Conservation (phyloP, 768 basidiomycete species). For the Agrocybe praecox region DNA sequence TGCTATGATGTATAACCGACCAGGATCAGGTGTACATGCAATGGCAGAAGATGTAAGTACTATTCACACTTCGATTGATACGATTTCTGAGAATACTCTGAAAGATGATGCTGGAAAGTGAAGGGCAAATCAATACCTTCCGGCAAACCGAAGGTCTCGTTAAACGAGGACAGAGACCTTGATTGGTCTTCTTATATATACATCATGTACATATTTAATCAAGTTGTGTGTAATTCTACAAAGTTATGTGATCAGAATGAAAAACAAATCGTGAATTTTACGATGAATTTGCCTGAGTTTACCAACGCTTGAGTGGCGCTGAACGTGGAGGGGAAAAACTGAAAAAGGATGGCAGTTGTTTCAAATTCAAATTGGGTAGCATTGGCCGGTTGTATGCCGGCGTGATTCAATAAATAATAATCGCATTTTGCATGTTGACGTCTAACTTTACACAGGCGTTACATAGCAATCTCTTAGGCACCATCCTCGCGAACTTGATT, state of each 20-base stretch:
- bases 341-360: background rate
- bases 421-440: no score
- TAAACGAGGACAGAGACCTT: conserved; percentile 38
- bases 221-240: background rate
- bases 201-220: background rate
- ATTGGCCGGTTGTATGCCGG: background rate
- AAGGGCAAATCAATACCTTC: conserved; percentile 45
- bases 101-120: conserved; percentile 38
- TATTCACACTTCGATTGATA: background rate
- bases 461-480: no score
- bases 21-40: conserved; percentile 79
- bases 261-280: no score
- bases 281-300: no score
- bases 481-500: no score
- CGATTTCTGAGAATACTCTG: background rate
- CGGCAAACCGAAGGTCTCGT: conserved; percentile 78
- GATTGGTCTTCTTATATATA: background rate
- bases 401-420: background rate
- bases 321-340: no score
- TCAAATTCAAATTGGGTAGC: background rate
- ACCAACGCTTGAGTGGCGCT: no score
- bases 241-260: no score
- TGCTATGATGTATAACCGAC: conserved; percentile 95
- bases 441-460: no score
- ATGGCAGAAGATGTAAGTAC: conserved; percentile 89